These are phyloP conservation scores for Coniferiporia weirii DNA, from an alignment of 1,284 basidiomycete species.

Conservation along the genomic window DNA sequence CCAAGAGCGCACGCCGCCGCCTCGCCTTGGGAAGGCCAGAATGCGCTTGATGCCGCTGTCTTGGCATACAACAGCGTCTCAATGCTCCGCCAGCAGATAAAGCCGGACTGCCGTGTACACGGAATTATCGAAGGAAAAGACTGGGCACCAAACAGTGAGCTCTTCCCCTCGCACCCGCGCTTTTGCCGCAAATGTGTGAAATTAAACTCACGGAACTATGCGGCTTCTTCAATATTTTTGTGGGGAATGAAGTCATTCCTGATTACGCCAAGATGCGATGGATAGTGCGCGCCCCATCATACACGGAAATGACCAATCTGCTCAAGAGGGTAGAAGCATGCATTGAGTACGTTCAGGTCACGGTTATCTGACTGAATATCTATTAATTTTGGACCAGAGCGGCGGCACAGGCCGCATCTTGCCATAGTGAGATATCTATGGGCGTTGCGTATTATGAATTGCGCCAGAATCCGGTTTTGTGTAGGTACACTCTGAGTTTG, in stretches of 20 bases:
- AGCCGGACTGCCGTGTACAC: conserved; percentile 58
- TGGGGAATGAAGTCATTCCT: conserved; percentile 57
- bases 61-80: conserved; percentile 44
- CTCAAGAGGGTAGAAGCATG: conserved; percentile 58
- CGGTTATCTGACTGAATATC: background rate
- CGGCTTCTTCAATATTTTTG: background rate
- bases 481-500: conserved; percentile 29
- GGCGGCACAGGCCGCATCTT: conserved; percentile 67
- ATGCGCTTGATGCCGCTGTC: conserved; percentile 45
- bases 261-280: conserved; percentile 70
- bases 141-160: conserved; percentile 55
- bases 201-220: background rate
- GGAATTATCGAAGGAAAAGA: conserved; percentile 59
- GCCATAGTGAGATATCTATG: conserved; percentile 45
- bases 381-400: conserved; percentile 41
- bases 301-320: conserved; percentile 51
- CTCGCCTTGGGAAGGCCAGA: conserved; percentile 41
- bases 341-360: conserved; percentile 52
- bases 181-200: too few relatives aligned
- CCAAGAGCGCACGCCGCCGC: conserved; percentile 30
- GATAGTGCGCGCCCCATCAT: conserved; percentile 67
- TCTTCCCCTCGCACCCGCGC: conserved; percentile 3
- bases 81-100: conserved; percentile 67
- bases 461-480: conserved; percentile 56
- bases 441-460: conserved; percentile 49